phyloP scores from a whole-genome alignment of 2,329 filamentous ascomycete species.

The Ophioceras dolichostomum region DNA sequence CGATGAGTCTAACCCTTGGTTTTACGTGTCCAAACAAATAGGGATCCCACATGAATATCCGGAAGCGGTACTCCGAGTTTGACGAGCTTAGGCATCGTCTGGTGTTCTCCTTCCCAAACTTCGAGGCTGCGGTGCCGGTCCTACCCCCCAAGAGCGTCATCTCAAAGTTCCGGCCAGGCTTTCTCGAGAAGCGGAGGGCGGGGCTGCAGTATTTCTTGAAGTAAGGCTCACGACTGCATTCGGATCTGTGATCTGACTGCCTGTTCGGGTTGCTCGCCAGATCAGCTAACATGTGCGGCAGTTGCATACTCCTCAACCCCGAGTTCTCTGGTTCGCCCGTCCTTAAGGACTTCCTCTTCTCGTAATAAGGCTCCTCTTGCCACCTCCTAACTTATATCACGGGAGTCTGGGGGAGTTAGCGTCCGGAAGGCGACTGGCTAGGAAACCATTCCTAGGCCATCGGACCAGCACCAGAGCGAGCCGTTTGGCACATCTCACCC shows the following conservation, averaged over 20 bases:
- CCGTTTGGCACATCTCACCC: too few species aligned
- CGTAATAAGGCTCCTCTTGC: too few species aligned
- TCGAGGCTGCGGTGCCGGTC: slow-evolving; percentile 73
- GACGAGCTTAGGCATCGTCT: slow-evolving; percentile 67
- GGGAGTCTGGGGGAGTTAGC: too few species aligned
- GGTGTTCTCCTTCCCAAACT: slow-evolving; percentile 69
- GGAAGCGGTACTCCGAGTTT: slow-evolving; percentile 85
- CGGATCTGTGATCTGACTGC: too few species aligned
- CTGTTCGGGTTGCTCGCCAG: too few species aligned
- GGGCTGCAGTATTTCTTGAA: slow-evolving; percentile 90
- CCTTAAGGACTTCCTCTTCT: slow-evolving; percentile 81
- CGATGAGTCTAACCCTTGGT: neutral
- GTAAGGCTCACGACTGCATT: too few species aligned
- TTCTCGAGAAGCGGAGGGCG: slow-evolving; percentile 71
- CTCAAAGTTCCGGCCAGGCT: slow-evolving; percentile 71
- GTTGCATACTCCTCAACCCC: slow-evolving; percentile 83
- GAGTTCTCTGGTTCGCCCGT: slow-evolving; percentile 89
- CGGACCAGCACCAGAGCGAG: too few species aligned
- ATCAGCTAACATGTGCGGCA: too few species aligned
- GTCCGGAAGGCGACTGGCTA: too few species aligned
- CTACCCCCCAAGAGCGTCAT: slow-evolving; percentile 87
- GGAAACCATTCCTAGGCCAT: too few species aligned
- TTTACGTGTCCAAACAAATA: slow-evolving; percentile 13
- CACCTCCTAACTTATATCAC: too few species aligned
- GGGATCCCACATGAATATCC: slow-evolving; percentile 49